Evolutionary conservation across 768 basidiomycete species (phyloP).

Genomic region (Boletus tomentosulus): DNA sequence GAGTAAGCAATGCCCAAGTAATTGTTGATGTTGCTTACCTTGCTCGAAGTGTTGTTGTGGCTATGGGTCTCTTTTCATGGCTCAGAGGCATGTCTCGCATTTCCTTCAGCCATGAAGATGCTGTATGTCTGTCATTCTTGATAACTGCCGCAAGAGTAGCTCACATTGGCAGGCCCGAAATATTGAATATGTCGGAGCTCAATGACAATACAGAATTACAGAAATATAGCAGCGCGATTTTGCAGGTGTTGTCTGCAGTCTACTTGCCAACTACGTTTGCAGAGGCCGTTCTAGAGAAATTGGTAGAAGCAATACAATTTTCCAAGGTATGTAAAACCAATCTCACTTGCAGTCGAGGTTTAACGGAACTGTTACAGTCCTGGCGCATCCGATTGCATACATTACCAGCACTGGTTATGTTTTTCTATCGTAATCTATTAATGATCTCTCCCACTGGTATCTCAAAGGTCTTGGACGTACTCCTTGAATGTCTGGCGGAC

Average conservation of each 20-base stretch:
- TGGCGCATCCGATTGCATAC: slow-evolving; percentile 90
- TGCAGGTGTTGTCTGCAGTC: slow-evolving; percentile 79
- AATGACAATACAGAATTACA: slow-evolving; percentile 84
- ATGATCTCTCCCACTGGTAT: slow-evolving; percentile 66
- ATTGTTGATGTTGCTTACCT: slow-evolving; percentile 12
- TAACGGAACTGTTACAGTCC: slow-evolving; percentile 46
- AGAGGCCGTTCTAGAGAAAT: slow-evolving; percentile 53
- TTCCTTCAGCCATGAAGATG: slow-evolving; percentile 73
- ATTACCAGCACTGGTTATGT: slow-evolving; percentile 82
- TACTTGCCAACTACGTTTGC: slow-evolving; percentile 68
- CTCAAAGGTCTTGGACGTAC: slow-evolving; percentile 72
- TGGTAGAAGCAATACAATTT: slow-evolving; percentile 69
- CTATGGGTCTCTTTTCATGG: slow-evolving; percentile 75
- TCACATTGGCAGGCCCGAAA: slow-evolving; percentile 61
- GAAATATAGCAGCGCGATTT: slow-evolving; percentile 70
- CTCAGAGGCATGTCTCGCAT: slow-evolving; percentile 66
- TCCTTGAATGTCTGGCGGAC: slow-evolving; percentile 80
- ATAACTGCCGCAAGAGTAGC: neutral
- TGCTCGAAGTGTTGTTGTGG: slow-evolving; percentile 66
- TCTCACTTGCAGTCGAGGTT: slow-evolving; percentile 1
- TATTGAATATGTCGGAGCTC: slow-evolving; percentile 86
- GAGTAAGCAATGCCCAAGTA: slow-evolving; percentile 38
- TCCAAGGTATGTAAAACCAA: slow-evolving; percentile 53
- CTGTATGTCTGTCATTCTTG: slow-evolving; percentile 49
- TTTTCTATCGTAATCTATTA: slow-evolving; percentile 87